Percentiles rank a stretch among this genome's conserved stretches.
Conservation (phyloP, 148 eudicot species). For the Pouteria glomerata region DNA sequence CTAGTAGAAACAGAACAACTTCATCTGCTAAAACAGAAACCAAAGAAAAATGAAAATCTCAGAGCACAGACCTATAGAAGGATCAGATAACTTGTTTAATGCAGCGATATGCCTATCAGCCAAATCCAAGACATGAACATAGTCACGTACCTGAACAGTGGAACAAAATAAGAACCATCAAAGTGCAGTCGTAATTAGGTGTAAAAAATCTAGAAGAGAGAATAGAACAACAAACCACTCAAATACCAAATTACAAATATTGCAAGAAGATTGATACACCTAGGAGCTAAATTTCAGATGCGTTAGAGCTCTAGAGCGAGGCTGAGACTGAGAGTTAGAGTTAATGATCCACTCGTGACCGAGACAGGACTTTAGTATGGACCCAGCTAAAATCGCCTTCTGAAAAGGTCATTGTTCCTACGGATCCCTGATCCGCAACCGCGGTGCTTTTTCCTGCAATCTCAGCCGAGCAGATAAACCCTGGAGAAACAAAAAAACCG, state of each 20-base stretch:
- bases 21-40: slow-evolving; percentile 1
- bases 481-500: too few relatives aligned
- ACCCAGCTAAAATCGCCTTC: too few relatives aligned
- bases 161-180: not conserved
- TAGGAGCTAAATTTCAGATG: too few relatives aligned
- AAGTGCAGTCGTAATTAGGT: not conserved
- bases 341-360: too few relatives aligned
- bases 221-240: not conserved
- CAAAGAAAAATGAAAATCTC: not conserved
- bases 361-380: too few relatives aligned
- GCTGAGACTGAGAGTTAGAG: too few relatives aligned
- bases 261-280: not conserved
- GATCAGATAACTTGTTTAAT: slow-evolving; percentile 59
- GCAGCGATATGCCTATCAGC: slow-evolving; percentile 98
- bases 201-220: not conserved
- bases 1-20: not conserved
- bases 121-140: slow-evolving; percentile 94
- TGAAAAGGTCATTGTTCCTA: too few relatives aligned
- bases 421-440: too few relatives aligned
- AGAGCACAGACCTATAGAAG: slow-evolving; percentile 52
- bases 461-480: too few relatives aligned
- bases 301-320: too few relatives aligned
- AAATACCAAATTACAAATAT: not conserved
- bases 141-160: slow-evolving; percentile 78
- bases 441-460: too few relatives aligned